phyloP scores from a whole-genome alignment of 179 eudicot genomes.

The Amaranthus tricolor region DNA sequence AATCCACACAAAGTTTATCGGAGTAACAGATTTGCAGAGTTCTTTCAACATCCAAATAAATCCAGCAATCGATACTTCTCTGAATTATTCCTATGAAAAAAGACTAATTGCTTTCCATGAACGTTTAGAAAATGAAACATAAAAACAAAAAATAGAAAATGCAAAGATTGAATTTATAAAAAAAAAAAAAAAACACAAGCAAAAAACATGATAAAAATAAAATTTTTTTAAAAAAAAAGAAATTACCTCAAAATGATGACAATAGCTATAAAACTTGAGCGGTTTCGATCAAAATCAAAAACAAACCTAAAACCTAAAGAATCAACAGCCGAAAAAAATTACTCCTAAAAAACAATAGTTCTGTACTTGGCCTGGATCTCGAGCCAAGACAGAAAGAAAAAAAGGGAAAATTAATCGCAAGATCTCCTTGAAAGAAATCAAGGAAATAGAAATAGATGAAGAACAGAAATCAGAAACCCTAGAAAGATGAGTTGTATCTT shows the following conservation, averaged over 20 bases:
- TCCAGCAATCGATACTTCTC: not conserved
- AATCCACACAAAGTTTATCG: not conserved
- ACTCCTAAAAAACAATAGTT: not conserved
- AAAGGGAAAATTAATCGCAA: constrained; percentile 5
- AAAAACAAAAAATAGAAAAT: not conserved
- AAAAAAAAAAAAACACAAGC: not conserved
- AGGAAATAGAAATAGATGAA: not conserved
- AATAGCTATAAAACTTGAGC: constrained; percentile 7
- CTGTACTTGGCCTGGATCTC: constrained; percentile 96
- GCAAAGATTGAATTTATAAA: not conserved
- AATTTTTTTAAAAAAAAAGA: not conserved
- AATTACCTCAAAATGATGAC: not conserved
- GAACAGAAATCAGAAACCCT: constrained; percentile 12
- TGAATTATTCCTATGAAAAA: not conserved
- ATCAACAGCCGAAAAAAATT: not conserved
- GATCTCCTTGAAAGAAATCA: constrained; percentile 20
- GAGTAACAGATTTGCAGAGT: not conserved
- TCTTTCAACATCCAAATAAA: not conserved
- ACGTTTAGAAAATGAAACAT: not conserved
- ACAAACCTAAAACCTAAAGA: not conserved
- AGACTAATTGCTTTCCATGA: not conserved
- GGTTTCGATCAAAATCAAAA: constrained; percentile 5
- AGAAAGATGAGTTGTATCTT: not conserved
- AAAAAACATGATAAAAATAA: not conserved
- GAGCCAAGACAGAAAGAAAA: constrained; percentile 78